Base-by-base conservation (phyloP, 2,329 filamentous ascomycete genomes). In the Paracoccidioides lutzii region DNA sequence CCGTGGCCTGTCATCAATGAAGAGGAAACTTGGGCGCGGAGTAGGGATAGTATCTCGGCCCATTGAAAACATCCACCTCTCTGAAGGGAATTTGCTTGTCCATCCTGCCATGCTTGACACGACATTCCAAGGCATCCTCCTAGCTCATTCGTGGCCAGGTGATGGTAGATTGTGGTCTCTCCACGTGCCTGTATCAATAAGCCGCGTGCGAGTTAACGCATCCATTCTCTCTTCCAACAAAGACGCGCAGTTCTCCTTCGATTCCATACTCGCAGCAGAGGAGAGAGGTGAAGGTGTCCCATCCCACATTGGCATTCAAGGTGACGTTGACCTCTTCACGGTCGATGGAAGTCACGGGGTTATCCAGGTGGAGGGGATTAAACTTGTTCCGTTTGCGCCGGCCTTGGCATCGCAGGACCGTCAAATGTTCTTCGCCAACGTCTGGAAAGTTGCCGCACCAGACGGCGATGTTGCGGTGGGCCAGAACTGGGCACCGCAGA, bases 311-410 rank as follows among this genome's bases (percentile, higher is more conserved):
- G 49, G 35, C 15, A 56, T 66, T 1, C 60, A 62, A n/a, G 64
- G 63, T 10, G 62, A 65, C 55, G 60, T 65, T 44, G 60, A 65
- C 8, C 55, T 66, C 1, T 61, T 58, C 30, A 59, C 60, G 10
- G 22, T 41, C 6, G 58, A 63, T 48, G 59, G 60, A 1, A 37
- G 40, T 15, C 43, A 54, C n/a, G 59, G 49, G 7, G 15, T 55
- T 12, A 53, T 60, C 22, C 58, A 60, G 33, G 57, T 55, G 28
- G 58, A 60, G 38, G 58, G 53, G 30, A 51, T 60, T 4, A 30
- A 32, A 10, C 12, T 57, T n/a, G 53, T 48, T n/a, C 53, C 57
- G 45, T 57, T 59, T 14, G 44, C 55, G 28, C 28, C 51, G 9
- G 55, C 55, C 14, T 52, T 52, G 15, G 44, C 44, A 12, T 53